phyloP scores from a whole-genome alignment of 148 eudicot genomes.

The Vaccinium darrowii region DNA sequence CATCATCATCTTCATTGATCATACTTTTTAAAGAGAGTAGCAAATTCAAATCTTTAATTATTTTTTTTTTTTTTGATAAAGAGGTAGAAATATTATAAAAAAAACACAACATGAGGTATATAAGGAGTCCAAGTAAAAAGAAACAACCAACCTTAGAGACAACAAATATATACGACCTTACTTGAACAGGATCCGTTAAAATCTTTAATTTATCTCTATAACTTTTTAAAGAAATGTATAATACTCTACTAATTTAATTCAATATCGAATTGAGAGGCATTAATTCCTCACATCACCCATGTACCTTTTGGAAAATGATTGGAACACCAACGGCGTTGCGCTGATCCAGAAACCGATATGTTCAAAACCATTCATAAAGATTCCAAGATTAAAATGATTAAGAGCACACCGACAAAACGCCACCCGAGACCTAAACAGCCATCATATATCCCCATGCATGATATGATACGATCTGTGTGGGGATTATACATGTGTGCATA shows the following conservation, averaged over 20 bases:
- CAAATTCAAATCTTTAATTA: too few species aligned
- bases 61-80: too few species aligned
- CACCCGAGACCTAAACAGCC: neutral
- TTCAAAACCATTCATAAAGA: neutral
- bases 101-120: too few species aligned
- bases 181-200: too few species aligned
- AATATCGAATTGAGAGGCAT: neutral
- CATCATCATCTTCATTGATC: neutral
- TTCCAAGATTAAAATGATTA: too few species aligned
- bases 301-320: neutral
- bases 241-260: neutral
- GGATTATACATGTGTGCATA: neutral
- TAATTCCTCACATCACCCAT: neutral
- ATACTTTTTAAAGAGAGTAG: too few species aligned
- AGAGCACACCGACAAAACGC: too few species aligned
- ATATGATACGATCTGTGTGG: neutral
- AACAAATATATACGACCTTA: too few species aligned
- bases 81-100: too few species aligned
- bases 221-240: neutral
- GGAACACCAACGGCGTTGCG: neutral
- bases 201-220: too few species aligned
- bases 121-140: too few species aligned
- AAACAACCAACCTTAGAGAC: too few species aligned
- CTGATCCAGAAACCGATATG: neutral
- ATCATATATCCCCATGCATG: slow-evolving; percentile 7